phyloP scores from a whole-genome alignment of 768 basidiomycete species.

The Trametes maxima region DNA sequence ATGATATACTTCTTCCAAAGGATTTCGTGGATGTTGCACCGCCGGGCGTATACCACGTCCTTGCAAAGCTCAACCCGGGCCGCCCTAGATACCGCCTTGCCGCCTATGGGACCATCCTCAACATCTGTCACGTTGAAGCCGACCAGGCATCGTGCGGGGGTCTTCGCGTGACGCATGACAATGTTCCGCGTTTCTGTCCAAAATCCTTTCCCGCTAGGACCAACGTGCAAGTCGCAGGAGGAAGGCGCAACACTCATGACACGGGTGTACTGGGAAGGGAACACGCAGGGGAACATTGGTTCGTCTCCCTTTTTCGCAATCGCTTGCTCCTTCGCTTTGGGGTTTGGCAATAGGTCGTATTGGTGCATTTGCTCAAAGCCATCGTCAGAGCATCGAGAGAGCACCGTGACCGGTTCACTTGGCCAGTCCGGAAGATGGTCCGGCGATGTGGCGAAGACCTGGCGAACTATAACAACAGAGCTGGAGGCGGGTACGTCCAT shows the following conservation, averaged over 20 bases:
- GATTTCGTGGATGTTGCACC: constrained; percentile 37
- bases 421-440: constrained; percentile 33
- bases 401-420: constrained; percentile 35
- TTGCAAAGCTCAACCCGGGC: constrained; percentile 22
- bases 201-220: constrained; percentile 38
- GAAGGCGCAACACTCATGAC: constrained; percentile 34
- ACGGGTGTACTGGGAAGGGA: constrained; percentile 29
- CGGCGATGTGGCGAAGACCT: constrained; percentile 8
- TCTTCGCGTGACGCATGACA: constrained; percentile 28
- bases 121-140: constrained; percentile 33
- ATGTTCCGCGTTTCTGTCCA: constrained; percentile 41
- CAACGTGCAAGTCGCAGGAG: constrained; percentile 29
- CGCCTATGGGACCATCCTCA: constrained; percentile 6
- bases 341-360: constrained; percentile 35
- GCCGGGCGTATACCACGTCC: constrained; percentile 32
- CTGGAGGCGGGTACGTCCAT: constrained; percentile 30
- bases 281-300: constrained; percentile 28
- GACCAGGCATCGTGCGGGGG: constrained; percentile 37
- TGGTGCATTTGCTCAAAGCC: constrained; percentile 33
- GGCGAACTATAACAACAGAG: constrained; percentile 32
- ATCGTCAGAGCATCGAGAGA: constrained; percentile 30
- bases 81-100: constrained; percentile 7
- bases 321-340: constrained; percentile 4
- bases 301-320: not conserved
- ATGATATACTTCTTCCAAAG: constrained; percentile 34